Conservation (phyloP, 2,329 filamentous ascomycete species). For the Tympanopsis confertula region DNA sequence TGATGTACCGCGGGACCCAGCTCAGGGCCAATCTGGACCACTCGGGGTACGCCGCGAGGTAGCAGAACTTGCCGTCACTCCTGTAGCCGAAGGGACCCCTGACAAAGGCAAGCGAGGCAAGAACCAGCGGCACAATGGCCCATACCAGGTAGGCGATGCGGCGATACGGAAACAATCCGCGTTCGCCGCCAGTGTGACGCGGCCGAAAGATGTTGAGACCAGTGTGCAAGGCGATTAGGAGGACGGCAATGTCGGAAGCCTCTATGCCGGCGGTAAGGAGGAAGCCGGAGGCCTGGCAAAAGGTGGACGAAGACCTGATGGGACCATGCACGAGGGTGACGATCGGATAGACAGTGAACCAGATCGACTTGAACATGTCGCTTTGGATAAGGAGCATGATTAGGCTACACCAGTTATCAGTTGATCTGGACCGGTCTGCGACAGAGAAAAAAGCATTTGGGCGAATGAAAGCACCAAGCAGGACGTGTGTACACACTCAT, state of each 20-base stretch:
- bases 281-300: conserved; percentile 62
- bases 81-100: conserved; percentile 41
- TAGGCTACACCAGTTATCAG: conserved; percentile 33
- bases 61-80: conserved; percentile 57
- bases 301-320: conserved; percentile 34
- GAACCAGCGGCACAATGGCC: conserved; percentile 42
- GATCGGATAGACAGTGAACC: conserved; percentile 55
- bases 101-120: conserved; percentile 53
- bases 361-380: conserved; percentile 59
- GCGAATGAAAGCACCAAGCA: background rate
- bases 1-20: conserved; percentile 65
- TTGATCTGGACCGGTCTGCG: conserved; percentile 5
- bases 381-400: conserved; percentile 65
- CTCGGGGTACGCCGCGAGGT: conserved; percentile 50
- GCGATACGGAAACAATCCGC: conserved; percentile 60
- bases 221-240: conserved; percentile 65
- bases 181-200: conserved; percentile 29
- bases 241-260: conserved; percentile 58
- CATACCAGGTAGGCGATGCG: conserved; percentile 44
- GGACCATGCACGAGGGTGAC: conserved; percentile 40
- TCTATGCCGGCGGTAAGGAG: conserved; percentile 56
- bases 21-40: conserved; percentile 60
- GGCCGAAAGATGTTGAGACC: conserved; percentile 60
- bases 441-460: conserved; percentile 4
- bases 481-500: conserved; percentile 40